These are phyloP conservation scores for Ophiognomonia clavigignenti-juglandacearum DNA, from an alignment of 2,329 filamentous ascomycete genomes.

Conservation along the genomic window DNA sequence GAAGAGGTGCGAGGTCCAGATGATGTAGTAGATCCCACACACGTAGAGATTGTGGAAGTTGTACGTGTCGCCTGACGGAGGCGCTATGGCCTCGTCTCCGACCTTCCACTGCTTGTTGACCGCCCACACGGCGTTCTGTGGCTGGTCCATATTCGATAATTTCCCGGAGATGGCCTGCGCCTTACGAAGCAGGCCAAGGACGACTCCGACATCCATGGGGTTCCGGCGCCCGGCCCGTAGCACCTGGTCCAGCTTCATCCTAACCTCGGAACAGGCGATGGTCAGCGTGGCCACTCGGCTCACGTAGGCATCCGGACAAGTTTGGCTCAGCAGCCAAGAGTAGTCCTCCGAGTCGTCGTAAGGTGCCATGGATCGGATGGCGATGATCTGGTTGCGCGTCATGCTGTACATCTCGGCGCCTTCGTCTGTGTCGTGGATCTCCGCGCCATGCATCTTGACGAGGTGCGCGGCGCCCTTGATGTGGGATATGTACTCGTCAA, in stretches of 20 bases:
- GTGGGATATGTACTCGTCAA: slow-evolving; percentile 19
- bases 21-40: slow-evolving; percentile 19
- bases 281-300: slow-evolving; percentile 17
- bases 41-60: slow-evolving; percentile 19
- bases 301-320: slow-evolving; percentile 16
- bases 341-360: slow-evolving; percentile 17
- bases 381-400: slow-evolving; percentile 19
- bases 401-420: slow-evolving; percentile 21
- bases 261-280: slow-evolving; percentile 18
- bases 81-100: slow-evolving; percentile 8
- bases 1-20: slow-evolving; percentile 19
- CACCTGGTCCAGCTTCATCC: slow-evolving; percentile 49
- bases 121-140: slow-evolving; percentile 3
- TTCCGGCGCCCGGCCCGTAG: slow-evolving; percentile 62
- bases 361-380: slow-evolving; percentile 18
- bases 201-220: background rate
- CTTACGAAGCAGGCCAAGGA: slow-evolving; percentile 3
- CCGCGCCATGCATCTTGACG: slow-evolving; percentile 18
- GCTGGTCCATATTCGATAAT: background rate
- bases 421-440: slow-evolving; percentile 17
- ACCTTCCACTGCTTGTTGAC: background rate
- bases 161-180: slow-evolving; percentile 8
- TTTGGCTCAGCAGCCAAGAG: slow-evolving; percentile 18
- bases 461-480: slow-evolving; percentile 21
- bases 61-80: slow-evolving; percentile 16